These are phyloP conservation scores for Miscanthus lutarioriparius DNA, from an alignment of 176 grass and related monocot species.

Conservation along the genomic window DNA sequence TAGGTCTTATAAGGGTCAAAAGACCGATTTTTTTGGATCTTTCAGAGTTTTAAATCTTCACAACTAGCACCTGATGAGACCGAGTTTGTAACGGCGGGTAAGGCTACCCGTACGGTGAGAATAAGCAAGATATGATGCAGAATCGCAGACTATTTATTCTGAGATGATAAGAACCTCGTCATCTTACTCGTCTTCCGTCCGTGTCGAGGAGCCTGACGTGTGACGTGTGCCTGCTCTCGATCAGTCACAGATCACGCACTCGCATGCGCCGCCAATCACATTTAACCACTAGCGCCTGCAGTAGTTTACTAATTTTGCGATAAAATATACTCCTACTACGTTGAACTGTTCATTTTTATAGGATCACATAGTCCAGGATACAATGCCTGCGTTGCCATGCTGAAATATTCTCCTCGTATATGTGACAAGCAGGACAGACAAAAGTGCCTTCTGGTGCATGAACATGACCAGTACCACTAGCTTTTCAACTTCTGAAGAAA, in stretches of 20 bases:
- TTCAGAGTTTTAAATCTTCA: no score
- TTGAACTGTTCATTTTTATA: not conserved
- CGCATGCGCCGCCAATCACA: not conserved
- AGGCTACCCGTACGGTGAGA: not conserved
- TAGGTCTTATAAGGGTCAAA: no score
- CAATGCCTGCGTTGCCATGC: constrained; percentile 21
- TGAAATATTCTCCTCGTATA: constrained; percentile 36
- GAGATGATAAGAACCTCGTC: constrained; percentile 23
- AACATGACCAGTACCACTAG: constrained; percentile 20
- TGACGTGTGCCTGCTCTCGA: constrained; percentile 3
- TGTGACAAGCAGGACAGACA: constrained; percentile 41
- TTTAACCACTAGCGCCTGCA: not conserved
- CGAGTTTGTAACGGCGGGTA: not conserved
- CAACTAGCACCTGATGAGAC: no score
- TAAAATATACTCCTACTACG: not conserved
- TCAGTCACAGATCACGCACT: not conserved
- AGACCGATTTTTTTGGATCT: no score
- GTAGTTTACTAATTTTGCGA: not conserved
- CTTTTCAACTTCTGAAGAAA: not conserved
- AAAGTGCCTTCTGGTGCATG: constrained; percentile 28
- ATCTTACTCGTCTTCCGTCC: not conserved
- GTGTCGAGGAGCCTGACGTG: not conserved
- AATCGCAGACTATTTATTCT: not conserved
- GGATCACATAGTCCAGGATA: not conserved
- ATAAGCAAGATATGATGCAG: not conserved